Evolutionary conservation across 495 filamentous ascomycete species (phyloP), one percentile per base, ranked within the genome.

Genomic region (Penicillium coprophilum): DNA sequence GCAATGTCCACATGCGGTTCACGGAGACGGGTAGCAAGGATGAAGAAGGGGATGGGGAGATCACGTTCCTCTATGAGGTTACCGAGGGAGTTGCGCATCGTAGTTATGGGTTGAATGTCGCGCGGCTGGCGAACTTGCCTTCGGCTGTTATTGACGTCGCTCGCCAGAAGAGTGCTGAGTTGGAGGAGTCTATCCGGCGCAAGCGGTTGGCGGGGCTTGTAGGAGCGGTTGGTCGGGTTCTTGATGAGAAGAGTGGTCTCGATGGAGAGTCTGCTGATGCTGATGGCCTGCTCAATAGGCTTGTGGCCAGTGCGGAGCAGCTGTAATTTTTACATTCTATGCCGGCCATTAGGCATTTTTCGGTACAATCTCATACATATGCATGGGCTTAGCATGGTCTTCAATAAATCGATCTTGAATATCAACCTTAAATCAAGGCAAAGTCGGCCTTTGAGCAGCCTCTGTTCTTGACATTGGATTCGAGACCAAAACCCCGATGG

Each of bases 21-120:
- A 83, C 77, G 11, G 84, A 89, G 66, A 74, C 60, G 0, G 77
- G 63, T 1, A 56, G 61, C 10, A 68, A 48, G 4, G 56, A 62
- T 5, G 68, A 48, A 2, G 55, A 68, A 0, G 65, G 60, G 1
- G 75, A 78, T 1, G 73, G 80, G 43, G 71, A 75, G n/a, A 88
- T 95, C 32, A 92, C 90, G 0, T 95, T 94, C 64, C 69, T 94
- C 7, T 94, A 93, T 64, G 85, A 90, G 62, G 85, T 96, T 2
- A 85, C 81, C 4, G 90, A 93, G 56, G 95, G 95, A 0, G 87
- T 95, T 3, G 93, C 95, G 11, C 92, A 96, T 77, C 82, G 94
- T 12, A 91, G 86, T 32, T 99, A 99, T 65, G 94, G 94, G 3
- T 71, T 99, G 15, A 97, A 97, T 68, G 94, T 97, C 23, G 94